phyloP scores from a whole-genome alignment of 306 rosid species.

The Castanospermum australe region DNA sequence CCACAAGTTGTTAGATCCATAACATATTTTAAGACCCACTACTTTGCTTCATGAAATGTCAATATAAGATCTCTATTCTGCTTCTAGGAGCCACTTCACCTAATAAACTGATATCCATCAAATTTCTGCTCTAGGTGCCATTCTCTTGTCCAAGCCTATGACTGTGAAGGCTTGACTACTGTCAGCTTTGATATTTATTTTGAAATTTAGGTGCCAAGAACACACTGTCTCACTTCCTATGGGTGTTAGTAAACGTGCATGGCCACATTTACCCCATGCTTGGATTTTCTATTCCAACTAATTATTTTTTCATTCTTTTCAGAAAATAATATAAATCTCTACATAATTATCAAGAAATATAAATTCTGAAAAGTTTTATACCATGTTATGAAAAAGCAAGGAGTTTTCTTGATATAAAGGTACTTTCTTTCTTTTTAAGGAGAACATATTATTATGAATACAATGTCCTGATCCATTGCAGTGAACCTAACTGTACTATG shows the following conservation, averaged over 20 bases:
- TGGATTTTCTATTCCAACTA: not conserved
- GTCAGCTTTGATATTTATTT: not conserved
- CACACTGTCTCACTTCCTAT: not conserved
- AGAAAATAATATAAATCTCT: not conserved
- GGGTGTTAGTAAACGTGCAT: not conserved
- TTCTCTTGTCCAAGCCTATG: not conserved
- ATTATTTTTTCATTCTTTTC: not conserved
- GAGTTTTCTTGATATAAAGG: not conserved
- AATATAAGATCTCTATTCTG: not conserved
- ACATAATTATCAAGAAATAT: too few relatives aligned
- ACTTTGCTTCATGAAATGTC: not conserved
- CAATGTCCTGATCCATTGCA: not conserved
- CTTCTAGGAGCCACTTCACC: too few relatives aligned
- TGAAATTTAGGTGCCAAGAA: not conserved
- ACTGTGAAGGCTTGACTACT: not conserved
- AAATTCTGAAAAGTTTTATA: too few relatives aligned
- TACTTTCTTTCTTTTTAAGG: not conserved
- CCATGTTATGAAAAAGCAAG: not conserved
- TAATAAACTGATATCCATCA: not conserved
- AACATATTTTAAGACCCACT: not conserved
- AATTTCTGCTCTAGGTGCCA: not conserved
- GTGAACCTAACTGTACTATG: not conserved
- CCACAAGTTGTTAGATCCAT: too few relatives aligned
- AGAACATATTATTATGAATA: slow-evolving; percentile 15
- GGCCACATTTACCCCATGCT: too few relatives aligned